phyloP scores from a whole-genome alignment of 2,329 filamentous ascomycete genomes.

The Fusarium caatingaense region DNA sequence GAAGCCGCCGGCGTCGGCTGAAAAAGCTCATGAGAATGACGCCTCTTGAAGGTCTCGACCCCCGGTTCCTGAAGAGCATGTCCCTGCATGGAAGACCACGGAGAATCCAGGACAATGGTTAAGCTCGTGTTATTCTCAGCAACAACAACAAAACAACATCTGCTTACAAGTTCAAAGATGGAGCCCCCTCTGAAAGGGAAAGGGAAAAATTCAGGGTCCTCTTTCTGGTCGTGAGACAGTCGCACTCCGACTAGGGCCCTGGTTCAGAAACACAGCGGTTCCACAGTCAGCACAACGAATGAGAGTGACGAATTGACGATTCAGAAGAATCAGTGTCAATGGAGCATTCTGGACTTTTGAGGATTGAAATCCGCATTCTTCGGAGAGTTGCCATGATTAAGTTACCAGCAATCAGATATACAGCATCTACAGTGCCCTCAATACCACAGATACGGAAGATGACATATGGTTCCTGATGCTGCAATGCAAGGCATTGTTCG shows the following conservation, averaged over 20 bases:
- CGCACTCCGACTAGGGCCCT: constrained; percentile 30
- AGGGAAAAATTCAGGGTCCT: constrained; percentile 40
- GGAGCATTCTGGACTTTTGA: constrained; percentile 17
- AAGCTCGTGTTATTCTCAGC: background rate
- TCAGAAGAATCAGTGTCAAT: constrained; percentile 20
- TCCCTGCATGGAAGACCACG: constrained; percentile 13
- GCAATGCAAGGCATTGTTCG: constrained; percentile 31
- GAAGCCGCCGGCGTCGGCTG: constrained; percentile 32
- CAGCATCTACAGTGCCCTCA: background rate
- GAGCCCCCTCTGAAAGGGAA: constrained; percentile 1
- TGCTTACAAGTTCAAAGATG: background rate
- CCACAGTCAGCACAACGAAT: constrained; percentile 38
- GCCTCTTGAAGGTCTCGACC: constrained; percentile 25
- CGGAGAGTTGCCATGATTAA: constrained; percentile 6
- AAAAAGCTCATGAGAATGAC: constrained; percentile 15
- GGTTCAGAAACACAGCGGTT: constrained; percentile 41
- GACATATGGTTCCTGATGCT: constrained; percentile 28
- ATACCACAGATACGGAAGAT: constrained; percentile 3
- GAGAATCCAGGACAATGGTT: constrained; percentile 21
- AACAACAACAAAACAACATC: background rate
- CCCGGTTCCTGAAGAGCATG: constrained; percentile 26
- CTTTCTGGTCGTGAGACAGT: constrained; percentile 42
- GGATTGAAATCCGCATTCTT: constrained; percentile 28
- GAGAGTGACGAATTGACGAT: constrained; percentile 27
- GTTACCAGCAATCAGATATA: background rate